A percentile compares a stretch with the other conserved stretches of the same genome.
Conservation (phyloP, 306 rosid genomes). For the Sechiopsis laciniata region DNA sequence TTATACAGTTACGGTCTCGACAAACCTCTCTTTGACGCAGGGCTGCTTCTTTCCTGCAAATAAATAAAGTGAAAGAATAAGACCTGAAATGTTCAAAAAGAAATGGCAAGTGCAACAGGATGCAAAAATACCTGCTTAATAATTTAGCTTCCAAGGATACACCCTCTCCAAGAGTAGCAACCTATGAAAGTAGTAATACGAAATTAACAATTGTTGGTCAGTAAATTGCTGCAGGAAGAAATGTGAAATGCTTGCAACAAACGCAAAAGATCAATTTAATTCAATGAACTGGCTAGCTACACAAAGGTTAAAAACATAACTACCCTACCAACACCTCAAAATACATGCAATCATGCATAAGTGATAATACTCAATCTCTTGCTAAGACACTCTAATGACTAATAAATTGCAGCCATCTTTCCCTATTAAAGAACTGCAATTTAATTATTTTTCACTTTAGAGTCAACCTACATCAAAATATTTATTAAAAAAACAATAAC, state of each 20-base stretch:
- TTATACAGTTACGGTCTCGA: constrained; percentile 21
- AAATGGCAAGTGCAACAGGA: constrained; percentile 15
- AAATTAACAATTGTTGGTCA: background rate
- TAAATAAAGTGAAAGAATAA: constrained; percentile 30
- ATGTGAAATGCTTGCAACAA: constrained; percentile 4
- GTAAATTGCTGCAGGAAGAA: background rate
- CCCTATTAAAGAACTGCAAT: background rate
- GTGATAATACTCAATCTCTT: no score
- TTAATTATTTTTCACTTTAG: background rate
- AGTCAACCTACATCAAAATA: background rate
- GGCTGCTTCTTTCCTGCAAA: constrained; percentile 90
- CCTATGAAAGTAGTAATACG: constrained; percentile 38
- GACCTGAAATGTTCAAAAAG: constrained; percentile 3
- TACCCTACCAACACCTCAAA: constrained; percentile 7
- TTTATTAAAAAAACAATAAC: background rate
- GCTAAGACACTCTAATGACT: background rate
- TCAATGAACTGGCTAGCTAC: background rate
- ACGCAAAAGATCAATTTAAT: background rate
- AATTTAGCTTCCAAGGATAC: constrained; percentile 92
- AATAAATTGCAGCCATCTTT: background rate
- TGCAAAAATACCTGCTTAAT: constrained; percentile 59
- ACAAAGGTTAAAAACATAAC: background rate
- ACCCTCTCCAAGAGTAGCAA: constrained; percentile 92
- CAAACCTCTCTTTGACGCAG: constrained; percentile 94
- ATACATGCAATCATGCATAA: background rate